These are phyloP conservation scores for Aspergillus nanangensis DNA, from an alignment of 495 filamentous ascomycete species.

Conservation along the genomic window DNA sequence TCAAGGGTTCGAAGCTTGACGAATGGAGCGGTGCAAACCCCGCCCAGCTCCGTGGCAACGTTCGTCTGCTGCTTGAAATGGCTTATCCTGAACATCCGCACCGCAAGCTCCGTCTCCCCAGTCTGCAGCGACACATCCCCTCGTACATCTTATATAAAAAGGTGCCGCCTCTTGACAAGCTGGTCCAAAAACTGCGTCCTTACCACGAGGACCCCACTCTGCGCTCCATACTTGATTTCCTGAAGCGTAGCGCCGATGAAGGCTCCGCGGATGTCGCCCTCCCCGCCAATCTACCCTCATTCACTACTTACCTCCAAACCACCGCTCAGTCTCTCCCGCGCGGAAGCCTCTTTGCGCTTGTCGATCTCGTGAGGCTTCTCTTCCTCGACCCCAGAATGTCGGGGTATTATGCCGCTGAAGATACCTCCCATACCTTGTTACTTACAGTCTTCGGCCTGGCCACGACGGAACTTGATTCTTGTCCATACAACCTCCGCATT, in stretches of 20 bases:
- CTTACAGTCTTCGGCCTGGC: constrained; percentile 58
- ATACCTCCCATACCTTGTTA: constrained; percentile 58
- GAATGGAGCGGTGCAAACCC: constrained; percentile 77
- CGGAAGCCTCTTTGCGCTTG: constrained; percentile 64
- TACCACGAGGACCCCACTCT: constrained; percentile 51
- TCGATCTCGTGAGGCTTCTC: constrained; percentile 76
- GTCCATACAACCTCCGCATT: constrained; percentile 77
- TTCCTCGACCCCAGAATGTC: constrained; percentile 81
- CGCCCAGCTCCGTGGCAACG: constrained; percentile 61
- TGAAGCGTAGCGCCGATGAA: constrained; percentile 39
- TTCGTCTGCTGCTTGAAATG: constrained; percentile 70
- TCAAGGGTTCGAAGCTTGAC: constrained; percentile 70
- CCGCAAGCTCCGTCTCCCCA: constrained; percentile 61
- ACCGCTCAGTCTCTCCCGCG: constrained; percentile 22
- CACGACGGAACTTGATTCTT: constrained; percentile 40
- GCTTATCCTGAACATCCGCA: constrained; percentile 77
- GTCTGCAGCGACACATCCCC: constrained; percentile 55
- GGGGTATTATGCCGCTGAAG: constrained; percentile 82
- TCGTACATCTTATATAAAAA: constrained; percentile 73
- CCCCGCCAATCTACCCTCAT: constrained; percentile 44
- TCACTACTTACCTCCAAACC: constrained; percentile 29
- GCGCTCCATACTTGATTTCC: constrained; percentile 57
- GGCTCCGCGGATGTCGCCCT: constrained; percentile 42
- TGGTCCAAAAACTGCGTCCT: constrained; percentile 66
- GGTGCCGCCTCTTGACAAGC: constrained; percentile 76